Conservation (phyloP, 208 protist species). For the Angomonas deanei region DNA sequence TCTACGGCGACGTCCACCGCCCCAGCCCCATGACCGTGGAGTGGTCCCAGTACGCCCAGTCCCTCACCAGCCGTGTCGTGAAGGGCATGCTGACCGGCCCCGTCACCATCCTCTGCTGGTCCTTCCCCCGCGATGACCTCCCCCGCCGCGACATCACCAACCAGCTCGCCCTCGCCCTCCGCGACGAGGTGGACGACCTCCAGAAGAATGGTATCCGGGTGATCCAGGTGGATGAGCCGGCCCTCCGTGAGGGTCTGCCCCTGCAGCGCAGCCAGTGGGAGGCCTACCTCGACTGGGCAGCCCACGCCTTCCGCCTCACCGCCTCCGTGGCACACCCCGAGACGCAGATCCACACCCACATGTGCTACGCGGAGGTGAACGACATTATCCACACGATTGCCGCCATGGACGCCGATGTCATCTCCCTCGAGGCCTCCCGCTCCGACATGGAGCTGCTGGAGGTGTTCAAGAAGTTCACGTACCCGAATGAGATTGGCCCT, state of each 20-base stretch:
- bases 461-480: constrained; percentile 60
- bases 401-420: constrained; percentile 82
- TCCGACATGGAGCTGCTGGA: constrained; percentile 75
- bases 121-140: constrained; percentile 78
- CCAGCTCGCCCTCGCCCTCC: constrained; percentile 80
- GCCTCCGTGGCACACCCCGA: constrained; percentile 41
- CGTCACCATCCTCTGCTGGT: constrained; percentile 89
- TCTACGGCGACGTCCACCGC: constrained; percentile 72
- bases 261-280: constrained; percentile 52
- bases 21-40: constrained; percentile 73
- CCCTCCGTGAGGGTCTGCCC: constrained; percentile 83
- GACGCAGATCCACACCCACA: constrained; percentile 84
- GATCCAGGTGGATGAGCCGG: constrained; percentile 90
- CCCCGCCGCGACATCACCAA: constrained; percentile 34
- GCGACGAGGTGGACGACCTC: constrained; percentile 84
- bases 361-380: constrained; percentile 91
- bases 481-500: constrained; percentile 79
- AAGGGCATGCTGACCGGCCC: constrained; percentile 92
- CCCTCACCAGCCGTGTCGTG: constrained; percentile 52
- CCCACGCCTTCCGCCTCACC: constrained; percentile 61
- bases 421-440: constrained; percentile 80
- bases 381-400: constrained; percentile 82
- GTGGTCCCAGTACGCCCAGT: constrained; percentile 70
- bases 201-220: constrained; percentile 55
- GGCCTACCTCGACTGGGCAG: constrained; percentile 78